Evolutionary conservation across 768 basidiomycete species (phyloP).

Genomic region (Lactifluus volemus): DNA sequence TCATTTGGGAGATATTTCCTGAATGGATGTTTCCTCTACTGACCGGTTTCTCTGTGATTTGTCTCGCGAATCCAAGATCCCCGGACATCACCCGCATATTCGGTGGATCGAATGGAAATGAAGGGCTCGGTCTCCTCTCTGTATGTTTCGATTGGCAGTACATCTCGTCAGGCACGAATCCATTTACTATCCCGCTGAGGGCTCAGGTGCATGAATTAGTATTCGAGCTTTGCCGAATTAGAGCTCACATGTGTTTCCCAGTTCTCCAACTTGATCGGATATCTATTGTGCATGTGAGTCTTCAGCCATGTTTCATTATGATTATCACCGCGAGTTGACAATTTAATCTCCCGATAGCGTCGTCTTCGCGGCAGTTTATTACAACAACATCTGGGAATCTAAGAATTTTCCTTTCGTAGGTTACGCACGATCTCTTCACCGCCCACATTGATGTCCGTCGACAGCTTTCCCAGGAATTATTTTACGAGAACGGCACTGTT

Average conservation of each 20-base stretch:
- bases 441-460: neutral
- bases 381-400: conserved; percentile 23
- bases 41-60: conserved; percentile 25
- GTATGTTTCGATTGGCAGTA: conserved; percentile 26
- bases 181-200: conserved; percentile 45
- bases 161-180: conserved; percentile 30
- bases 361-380: conserved; percentile 24
- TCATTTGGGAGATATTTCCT: conserved; percentile 22
- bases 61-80: conserved; percentile 22
- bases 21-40: conserved; percentile 21
- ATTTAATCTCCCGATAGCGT: conserved; percentile 10
- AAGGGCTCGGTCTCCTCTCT: conserved; percentile 23
- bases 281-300: conserved; percentile 42
- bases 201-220: conserved; percentile 28
- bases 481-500: conserved; percentile 22
- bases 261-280: conserved; percentile 41
- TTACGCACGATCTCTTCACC: neutral
- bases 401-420: conserved; percentile 18
- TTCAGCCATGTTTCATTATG: neutral
- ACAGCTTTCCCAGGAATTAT: conserved; percentile 23
- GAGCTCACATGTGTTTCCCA: conserved; percentile 14
- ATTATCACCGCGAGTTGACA: neutral
- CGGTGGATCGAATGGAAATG: conserved; percentile 22
- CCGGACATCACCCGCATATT: conserved; percentile 22
- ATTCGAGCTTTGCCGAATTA: neutral